Base-by-base conservation (phyloP, 2,329 filamentous ascomycete genomes). In the Hypoxylon sp. region DNA sequence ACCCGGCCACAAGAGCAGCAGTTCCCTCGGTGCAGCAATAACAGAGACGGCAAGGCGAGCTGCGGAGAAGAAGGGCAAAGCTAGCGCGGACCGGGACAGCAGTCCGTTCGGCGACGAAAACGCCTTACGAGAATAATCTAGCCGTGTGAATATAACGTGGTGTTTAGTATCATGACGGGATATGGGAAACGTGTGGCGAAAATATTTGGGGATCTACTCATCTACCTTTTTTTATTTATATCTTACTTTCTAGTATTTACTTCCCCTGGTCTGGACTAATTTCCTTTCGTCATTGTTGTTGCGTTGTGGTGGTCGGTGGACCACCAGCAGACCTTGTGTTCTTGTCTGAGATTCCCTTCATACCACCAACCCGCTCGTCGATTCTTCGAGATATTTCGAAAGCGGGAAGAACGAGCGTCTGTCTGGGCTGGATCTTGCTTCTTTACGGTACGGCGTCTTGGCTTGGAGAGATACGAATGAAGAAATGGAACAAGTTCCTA, bases 21-120 rank as follows among this genome's bases (percentile, higher is more conserved):
- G 72, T 8, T 79, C 74, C 32, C 71, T 86, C 8, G 79, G 80
- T 48, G 78, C 80, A 4, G 78, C 85, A 19, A 79, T 79, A 15
- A 80, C 83, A 61, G 80, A 83, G 54, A 74, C 79, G 2, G 72
- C 73, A 54, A 72, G 66, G 57, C 68, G 68, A 59, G 73, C 66
- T 20, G 74, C 71, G 36, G 71, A 67, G 51, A 71, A 62, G 55
- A 69, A 70, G 34, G 69, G 61, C 34, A 64, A 63, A 15, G 55
- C 66, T 34, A 62, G 65, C 34, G 47, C 51, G 31, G 51, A 48
- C 17, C 61, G 63, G 40, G 53, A 61, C 17, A 59, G 45, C 26
- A 70, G 67, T 47, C 67, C 67, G 8, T 70, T 70, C 41, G 60
- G 67, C 29, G 67, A 70, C 50, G 62, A 70, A 47, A 64, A 70